Evolutionary conservation across 2,329 filamentous ascomycete species (phyloP).

Genomic region (Biscogniauxia sp.): DNA sequence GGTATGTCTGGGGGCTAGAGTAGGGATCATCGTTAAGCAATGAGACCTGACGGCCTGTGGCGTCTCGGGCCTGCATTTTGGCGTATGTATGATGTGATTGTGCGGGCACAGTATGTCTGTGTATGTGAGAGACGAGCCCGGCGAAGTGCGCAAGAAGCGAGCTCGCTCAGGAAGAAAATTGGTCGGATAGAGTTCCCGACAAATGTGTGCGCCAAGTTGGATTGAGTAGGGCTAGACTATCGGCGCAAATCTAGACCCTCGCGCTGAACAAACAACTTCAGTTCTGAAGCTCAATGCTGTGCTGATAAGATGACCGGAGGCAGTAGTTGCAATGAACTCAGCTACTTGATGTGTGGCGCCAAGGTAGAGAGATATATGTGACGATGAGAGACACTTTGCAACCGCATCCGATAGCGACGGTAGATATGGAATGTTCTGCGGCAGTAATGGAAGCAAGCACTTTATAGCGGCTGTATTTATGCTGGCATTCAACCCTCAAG

Average conservation of each 20-base stretch:
- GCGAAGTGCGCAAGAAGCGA: slow-evolving; percentile 2
- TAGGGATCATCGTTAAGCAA: slow-evolving; percentile 56
- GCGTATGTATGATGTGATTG: background rate
- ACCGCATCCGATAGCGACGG: background rate
- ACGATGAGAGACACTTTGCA: background rate
- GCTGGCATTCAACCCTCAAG: background rate
- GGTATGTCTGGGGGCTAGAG: slow-evolving; percentile 32
- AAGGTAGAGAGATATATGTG: background rate
- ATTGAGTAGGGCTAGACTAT: background rate
- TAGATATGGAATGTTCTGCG: background rate
- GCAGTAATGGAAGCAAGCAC: background rate
- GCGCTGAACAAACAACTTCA: background rate
- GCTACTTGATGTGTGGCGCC: too few relatives aligned
- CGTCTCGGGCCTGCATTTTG: slow-evolving; percentile 55
- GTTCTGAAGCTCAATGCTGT: background rate
- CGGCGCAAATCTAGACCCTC: background rate
- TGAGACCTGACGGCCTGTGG: slow-evolving; percentile 56
- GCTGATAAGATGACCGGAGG: background rate
- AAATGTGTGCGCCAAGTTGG: background rate
- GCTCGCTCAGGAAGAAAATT: slow-evolving; percentile 5
- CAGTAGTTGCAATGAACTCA: too few relatives aligned
- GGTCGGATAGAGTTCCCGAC: background rate
- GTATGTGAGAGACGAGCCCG: background rate
- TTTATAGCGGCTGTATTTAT: background rate
- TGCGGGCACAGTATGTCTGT: background rate